Evolutionary conservation across 2,329 filamentous ascomycete genomes (phyloP).

Genomic region (Hymenotorrendiella dingleyae): DNA sequence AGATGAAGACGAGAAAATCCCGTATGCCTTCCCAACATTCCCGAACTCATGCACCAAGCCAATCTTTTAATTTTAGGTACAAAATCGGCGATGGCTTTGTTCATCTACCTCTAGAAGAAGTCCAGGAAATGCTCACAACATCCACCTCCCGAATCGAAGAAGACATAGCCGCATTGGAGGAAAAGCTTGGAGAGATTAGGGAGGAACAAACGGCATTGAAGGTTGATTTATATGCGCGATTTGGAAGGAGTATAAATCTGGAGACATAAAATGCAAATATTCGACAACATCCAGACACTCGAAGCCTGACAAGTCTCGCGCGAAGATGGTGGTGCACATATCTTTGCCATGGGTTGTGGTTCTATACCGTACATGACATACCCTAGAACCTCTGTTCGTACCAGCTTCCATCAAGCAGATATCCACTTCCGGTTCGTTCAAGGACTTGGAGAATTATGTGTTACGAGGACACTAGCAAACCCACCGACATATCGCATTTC

Average conservation of each 20-base stretch:
- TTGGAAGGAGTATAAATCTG: constrained; percentile 94
- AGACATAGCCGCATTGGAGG: constrained; percentile 71
- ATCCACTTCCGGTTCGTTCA: no score
- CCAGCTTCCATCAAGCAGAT: no score
- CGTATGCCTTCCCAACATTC: constrained; percentile 47
- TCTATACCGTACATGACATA: no score
- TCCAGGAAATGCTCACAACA: constrained; percentile 73
- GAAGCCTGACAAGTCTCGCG: no score
- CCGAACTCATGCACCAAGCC: neutral
- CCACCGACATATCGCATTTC: no score
- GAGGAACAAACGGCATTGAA: constrained; percentile 90
- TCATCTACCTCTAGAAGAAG: constrained; percentile 74
- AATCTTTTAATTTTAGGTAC: constrained; percentile 56
- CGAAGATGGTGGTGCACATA: no score
- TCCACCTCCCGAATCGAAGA: constrained; percentile 70
- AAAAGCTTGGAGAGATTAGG: constrained; percentile 65
- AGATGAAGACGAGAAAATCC: constrained; percentile 89
- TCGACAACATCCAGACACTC: constrained; percentile 24
- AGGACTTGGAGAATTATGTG: no score
- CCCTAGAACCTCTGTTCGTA: no score
- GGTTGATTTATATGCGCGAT: constrained; percentile 86
- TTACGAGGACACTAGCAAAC: no score
- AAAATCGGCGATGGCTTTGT: constrained; percentile 97
- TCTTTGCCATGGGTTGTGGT: no score
- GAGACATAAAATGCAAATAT: constrained; percentile 58